Base-by-base conservation (phyloP, 2,329 filamentous ascomycete genomes). In the Fusarium keratoplasticum region DNA sequence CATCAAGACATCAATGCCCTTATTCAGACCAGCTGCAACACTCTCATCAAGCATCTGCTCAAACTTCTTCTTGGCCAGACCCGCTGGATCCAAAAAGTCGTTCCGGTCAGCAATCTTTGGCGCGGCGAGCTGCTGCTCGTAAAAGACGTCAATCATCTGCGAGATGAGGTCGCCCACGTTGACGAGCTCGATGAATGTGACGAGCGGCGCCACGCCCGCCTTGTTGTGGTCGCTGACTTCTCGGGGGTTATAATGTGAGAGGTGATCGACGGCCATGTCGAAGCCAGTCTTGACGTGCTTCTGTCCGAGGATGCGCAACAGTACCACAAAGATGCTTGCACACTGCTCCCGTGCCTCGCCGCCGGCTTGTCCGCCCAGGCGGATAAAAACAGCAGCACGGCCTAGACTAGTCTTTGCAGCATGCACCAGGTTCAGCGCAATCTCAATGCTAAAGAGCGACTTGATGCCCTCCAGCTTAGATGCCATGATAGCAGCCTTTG, bases 81-180 rank as follows among this genome's bases (percentile, higher is more conserved):
- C 93, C 0, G 95, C 94, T 22, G 95, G 93, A 79, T 97, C 95
- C 57, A 99, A 87, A 79, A 99, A 99, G 83, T 99, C 96, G 80
- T 97, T 97, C 50, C 94, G 92, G 80, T 98, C 96, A 1, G 93
- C 93, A 62, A 99, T 91, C 78, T 94, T 94, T 16, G 93, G 90
- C 1, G 91, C 89, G 7, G 95, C 91, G 31, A 99, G 89, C 84
- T 99, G 96, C 84, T 98, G 96, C 81, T 97, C 94, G 83, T 97
- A 99, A 81, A 99, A 99, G 36, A 99, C 95, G 81, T 99, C 96
- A 67, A 99, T 91, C 96, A 99, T 99, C 82, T 99, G 96, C 69
- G 97, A 95, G 77, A 99, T 99, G 67, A 99, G 88, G 81, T 99
- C 96, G 67, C 96, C 96, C 1, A 99, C 96, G 80, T 99, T 99